Percentiles rank a stretch among this genome's conserved stretches.
phyloP scores from a whole-genome alignment of 305 asterid species.

The Fraxinus latifolia region DNA sequence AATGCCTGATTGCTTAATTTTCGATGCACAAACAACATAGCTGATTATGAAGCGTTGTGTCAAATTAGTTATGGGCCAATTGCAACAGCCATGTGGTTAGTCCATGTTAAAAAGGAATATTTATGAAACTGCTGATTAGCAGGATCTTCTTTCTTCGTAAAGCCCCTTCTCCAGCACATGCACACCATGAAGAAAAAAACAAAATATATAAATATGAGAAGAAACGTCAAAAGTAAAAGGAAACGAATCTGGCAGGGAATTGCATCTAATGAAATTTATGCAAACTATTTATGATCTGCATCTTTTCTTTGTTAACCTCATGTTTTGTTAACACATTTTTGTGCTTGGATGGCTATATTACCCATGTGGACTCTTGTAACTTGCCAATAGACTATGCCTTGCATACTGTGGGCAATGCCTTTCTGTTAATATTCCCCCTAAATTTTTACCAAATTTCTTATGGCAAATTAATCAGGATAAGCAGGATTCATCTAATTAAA shows the following conservation, averaged over 20 bases:
- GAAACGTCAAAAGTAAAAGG: neutral
- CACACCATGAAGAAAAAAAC: neutral
- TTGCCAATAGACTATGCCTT: conserved; percentile 6
- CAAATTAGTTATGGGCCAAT: neutral
- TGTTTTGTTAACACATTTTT: conserved; percentile 1
- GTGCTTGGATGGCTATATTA: neutral
- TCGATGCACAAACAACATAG: neutral
- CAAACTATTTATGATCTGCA: conserved; percentile 6
- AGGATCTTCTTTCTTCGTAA: neutral
- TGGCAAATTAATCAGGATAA: neutral
- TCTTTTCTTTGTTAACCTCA: conserved; percentile 1
- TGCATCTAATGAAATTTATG: conserved; percentile 17
- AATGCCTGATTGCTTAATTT: neutral
- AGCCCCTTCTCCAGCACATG: neutral
- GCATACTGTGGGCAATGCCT: conserved; percentile 1
- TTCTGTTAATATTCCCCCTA: neutral
- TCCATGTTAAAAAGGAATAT: neutral
- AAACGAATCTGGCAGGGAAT: conserved; percentile 1
- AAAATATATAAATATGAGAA: neutral
- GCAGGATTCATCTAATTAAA: neutral
- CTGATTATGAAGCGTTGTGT: neutral
- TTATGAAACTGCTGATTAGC: neutral
- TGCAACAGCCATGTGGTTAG: neutral
- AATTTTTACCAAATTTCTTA: neutral
- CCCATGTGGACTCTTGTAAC: conserved; percentile 4